Evolutionary conservation across 805 yeast species (phyloP).

Genomic region (Kazachstania bromeliacearum): DNA sequence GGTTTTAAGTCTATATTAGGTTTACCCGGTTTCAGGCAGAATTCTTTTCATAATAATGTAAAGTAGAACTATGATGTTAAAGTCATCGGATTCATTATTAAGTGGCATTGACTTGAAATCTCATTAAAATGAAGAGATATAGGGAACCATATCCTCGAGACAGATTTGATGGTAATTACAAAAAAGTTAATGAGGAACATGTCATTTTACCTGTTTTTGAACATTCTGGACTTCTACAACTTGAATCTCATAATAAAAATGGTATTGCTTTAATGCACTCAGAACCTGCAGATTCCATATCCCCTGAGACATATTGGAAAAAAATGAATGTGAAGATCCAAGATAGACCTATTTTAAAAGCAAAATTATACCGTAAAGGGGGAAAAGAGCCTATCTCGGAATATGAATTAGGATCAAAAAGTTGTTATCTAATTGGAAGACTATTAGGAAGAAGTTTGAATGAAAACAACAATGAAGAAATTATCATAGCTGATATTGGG

Average conservation of each 20-base stretch:
- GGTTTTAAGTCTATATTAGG: too few species aligned
- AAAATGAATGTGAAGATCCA: slow-evolving; percentile 11
- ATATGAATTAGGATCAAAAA: slow-evolving; percentile 20
- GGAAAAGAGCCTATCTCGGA: slow-evolving; percentile 19
- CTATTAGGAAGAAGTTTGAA: slow-evolving; percentile 1
- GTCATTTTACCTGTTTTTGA: slow-evolving; percentile 25
- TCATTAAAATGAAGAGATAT: too few species aligned
- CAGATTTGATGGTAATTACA: background rate
- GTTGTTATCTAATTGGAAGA: slow-evolving; percentile 32
- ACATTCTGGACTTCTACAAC: slow-evolving; percentile 36
- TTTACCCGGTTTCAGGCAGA: too few species aligned
- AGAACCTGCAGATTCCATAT: slow-evolving; percentile 29
- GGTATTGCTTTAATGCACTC: slow-evolving; percentile 33
- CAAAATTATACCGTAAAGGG: slow-evolving; percentile 26
- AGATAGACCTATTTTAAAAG: slow-evolving; percentile 18
- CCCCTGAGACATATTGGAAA: slow-evolving; percentile 19
- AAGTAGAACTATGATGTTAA: too few species aligned
- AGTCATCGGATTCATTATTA: too few species aligned
- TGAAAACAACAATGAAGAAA: slow-evolving; percentile 11
- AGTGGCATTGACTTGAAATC: too few species aligned
- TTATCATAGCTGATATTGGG: slow-evolving; percentile 30
- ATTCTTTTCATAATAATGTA: too few species aligned
- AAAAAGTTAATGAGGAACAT: background rate
- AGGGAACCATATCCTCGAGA: too few species aligned
- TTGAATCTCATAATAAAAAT: slow-evolving; percentile 30